phyloP scores from a whole-genome alignment of 176 grass and related monocot genomes.

The Bolboschoenus planiculmis region DNA sequence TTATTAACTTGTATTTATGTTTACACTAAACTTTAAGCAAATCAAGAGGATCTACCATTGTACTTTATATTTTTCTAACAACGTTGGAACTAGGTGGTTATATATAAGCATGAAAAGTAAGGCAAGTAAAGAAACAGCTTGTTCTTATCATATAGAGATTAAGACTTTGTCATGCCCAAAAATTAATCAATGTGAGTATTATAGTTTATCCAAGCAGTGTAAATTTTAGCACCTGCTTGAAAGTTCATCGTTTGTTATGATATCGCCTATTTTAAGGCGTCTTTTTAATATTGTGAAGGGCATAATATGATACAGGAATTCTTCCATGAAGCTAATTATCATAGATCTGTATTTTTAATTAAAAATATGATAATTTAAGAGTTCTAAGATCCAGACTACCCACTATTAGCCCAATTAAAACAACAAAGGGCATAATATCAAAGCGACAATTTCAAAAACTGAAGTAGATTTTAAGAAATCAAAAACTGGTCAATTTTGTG shows the following conservation, averaged over 20 bases:
- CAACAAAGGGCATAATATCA: background rate
- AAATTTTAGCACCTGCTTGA: background rate
- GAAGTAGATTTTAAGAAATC: background rate
- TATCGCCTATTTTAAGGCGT: background rate
- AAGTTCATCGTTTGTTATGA: background rate
- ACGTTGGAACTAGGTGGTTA: too few relatives aligned
- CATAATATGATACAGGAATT: background rate
- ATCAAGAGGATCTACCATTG: too few relatives aligned
- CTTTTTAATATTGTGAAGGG: background rate
- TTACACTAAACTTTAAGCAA: too few relatives aligned
- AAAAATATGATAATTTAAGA: background rate
- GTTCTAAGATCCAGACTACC: too few relatives aligned
- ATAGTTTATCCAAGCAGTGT: background rate
- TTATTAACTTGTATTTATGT: too few relatives aligned
- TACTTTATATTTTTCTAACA: too few relatives aligned
- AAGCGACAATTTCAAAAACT: background rate
- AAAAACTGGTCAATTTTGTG: background rate
- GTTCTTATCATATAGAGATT: too few relatives aligned
- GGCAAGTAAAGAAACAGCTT: too few relatives aligned
- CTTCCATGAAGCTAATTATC: background rate
- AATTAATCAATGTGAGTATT: background rate
- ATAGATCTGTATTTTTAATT: too few relatives aligned
- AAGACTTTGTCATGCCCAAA: too few relatives aligned
- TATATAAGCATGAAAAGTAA: too few relatives aligned
- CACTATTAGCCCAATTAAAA: background rate